phyloP scores from a whole-genome alignment of 2,329 filamentous ascomycete genomes.

The Alternaria longipes region DNA sequence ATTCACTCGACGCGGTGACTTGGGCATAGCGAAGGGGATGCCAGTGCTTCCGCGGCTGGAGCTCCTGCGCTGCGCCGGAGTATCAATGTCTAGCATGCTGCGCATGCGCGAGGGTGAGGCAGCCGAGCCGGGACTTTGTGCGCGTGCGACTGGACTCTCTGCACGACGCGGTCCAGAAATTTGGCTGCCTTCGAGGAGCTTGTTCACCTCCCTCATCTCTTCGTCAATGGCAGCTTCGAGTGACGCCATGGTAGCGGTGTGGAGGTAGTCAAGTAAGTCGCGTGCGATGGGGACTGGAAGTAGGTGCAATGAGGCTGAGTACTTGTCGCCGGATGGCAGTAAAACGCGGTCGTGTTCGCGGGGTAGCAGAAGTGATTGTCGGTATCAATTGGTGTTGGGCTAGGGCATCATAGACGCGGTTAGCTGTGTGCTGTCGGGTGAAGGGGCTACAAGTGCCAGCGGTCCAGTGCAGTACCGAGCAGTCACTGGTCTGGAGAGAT shows the following conservation, averaged over 20 bases:
- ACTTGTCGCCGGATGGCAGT: slow-evolving; percentile 5
- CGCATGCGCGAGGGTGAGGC: slow-evolving; percentile 71
- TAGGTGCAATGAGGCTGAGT: slow-evolving; percentile 4
- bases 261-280: slow-evolving; percentile 8
- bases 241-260: slow-evolving; percentile 64
- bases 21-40: slow-evolving; percentile 41
- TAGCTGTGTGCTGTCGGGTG: slow-evolving; percentile 17
- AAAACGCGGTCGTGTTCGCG: slow-evolving; percentile 28
- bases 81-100: slow-evolving; percentile 52
- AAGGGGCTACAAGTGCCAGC: slow-evolving; percentile 18
- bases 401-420: slow-evolving; percentile 31
- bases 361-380: slow-evolving; percentile 28
- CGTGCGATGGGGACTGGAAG: slow-evolving; percentile 10
- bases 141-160: slow-evolving; percentile 57
- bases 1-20: slow-evolving; percentile 47
- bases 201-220: slow-evolving; percentile 77
- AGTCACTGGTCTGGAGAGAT: slow-evolving; percentile 18
- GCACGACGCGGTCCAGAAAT: slow-evolving; percentile 33
- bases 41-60: slow-evolving; percentile 45
- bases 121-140: slow-evolving; percentile 61
- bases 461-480: slow-evolving; percentile 16
- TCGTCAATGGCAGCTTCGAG: slow-evolving; percentile 80
- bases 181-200: slow-evolving; percentile 67
- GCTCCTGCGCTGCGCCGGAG: slow-evolving; percentile 44
- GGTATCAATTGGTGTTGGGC: slow-evolving; percentile 24